Evolutionary conservation across 306 rosid genomes (phyloP).

Genomic region (Prunus mongolica): DNA sequence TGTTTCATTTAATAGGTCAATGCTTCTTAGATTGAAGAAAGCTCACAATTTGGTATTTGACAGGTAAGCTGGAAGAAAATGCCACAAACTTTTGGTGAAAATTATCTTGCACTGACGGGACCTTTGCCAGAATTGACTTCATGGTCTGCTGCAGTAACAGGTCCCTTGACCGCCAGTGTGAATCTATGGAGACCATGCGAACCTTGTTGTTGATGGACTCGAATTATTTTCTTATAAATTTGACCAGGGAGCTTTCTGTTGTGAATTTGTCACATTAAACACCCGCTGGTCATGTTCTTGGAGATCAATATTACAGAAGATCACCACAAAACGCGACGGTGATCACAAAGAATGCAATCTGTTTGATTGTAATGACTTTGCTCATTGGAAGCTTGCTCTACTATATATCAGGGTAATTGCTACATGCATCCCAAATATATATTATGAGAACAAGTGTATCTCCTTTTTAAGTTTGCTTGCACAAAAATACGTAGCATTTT

Average conservation of each 20-base stretch:
- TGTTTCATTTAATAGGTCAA: background rate
- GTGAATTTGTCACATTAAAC: background rate
- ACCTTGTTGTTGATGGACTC: slow-evolving; percentile 10
- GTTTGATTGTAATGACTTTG: background rate
- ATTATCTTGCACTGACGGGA: slow-evolving; percentile 81
- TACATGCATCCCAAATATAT: background rate
- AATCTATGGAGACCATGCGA: slow-evolving; percentile 62
- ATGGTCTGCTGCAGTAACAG: slow-evolving; percentile 69
- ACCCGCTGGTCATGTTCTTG: slow-evolving; percentile 10
- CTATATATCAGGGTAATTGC: background rate
- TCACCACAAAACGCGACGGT: background rate
- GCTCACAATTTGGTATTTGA: slow-evolving; percentile 26
- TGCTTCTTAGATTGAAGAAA: slow-evolving; percentile 3
- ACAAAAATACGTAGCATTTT: background rate
- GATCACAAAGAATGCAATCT: background rate
- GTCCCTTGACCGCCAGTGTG: slow-evolving; percentile 52
- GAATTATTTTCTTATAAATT: background rate
- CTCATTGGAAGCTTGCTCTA: background rate
- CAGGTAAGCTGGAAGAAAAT: slow-evolving; percentile 91
- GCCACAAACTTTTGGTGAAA: slow-evolving; percentile 56
- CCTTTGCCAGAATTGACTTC: slow-evolving; percentile 62
- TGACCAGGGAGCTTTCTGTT: slow-evolving; percentile 12
- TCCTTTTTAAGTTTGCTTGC: background rate
- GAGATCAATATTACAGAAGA: background rate
- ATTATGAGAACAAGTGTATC: background rate